phyloP scores from a whole-genome alignment of 2,329 filamentous ascomycete species.

The Tetracladium maxilliforme region DNA sequence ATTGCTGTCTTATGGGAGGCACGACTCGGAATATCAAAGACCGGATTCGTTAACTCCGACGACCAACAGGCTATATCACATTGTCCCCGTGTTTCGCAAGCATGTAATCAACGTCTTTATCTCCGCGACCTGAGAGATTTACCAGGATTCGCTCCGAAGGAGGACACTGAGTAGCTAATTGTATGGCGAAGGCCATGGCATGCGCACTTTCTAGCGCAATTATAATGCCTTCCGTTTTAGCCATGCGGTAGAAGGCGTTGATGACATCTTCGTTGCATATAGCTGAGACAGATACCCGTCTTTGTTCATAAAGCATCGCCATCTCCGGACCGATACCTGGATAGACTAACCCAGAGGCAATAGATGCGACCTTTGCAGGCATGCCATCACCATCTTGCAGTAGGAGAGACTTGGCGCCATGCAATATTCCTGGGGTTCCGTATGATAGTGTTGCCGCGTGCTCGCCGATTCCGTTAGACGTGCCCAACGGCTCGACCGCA shows the following conservation, averaged over 20 bases:
- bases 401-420: conserved; percentile 7
- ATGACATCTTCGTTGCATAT: conserved; percentile 9
- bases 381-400: conserved; percentile 2
- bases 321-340: conserved; percentile 11
- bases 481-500: conserved; percentile 7
- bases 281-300: conserved; percentile 5
- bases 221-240: conserved; percentile 8
- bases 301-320: conserved; percentile 7
- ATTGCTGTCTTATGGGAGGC: too few species aligned
- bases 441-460: conserved; percentile 5
- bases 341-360: conserved; percentile 12
- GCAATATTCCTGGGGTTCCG: conserved; percentile 6
- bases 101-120: conserved; percentile 8
- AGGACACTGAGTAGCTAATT: conserved; percentile 3
- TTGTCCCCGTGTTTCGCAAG: too few species aligned
- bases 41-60: too few species aligned
- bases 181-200: conserved; percentile 5
- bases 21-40: too few species aligned
- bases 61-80: too few species aligned
- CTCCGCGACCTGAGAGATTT: conserved; percentile 5
- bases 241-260: conserved; percentile 8
- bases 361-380: conserved; percentile 7
- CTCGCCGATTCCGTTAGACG: conserved; percentile 3
- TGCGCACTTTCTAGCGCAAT: conserved; percentile 6
- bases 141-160: conserved; percentile 4